These are phyloP conservation scores for Vaccinium myrtillus DNA, from an alignment of 148 eudicot species.

Conservation along the genomic window DNA sequence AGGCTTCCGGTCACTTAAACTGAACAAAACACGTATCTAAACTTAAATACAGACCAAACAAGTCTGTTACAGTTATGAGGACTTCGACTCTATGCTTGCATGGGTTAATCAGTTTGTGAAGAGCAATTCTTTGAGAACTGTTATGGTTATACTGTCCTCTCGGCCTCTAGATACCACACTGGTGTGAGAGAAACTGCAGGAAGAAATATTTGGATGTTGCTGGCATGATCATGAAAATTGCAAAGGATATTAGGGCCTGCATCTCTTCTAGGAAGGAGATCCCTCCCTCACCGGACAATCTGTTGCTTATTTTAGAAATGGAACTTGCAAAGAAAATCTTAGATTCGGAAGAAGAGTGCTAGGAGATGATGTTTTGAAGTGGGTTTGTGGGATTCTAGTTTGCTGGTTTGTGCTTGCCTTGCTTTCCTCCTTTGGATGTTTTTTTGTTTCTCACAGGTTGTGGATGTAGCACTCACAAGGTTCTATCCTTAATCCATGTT, in stretches of 20 bases:
- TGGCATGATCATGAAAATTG: neutral
- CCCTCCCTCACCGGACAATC: neutral
- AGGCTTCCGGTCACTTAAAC: slow-evolving; percentile 96
- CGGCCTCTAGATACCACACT: neutral
- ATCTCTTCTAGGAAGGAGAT: neutral
- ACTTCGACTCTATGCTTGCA: neutral
- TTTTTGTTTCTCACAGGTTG: neutral
- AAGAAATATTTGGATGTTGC: neutral
- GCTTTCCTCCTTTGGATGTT: neutral
- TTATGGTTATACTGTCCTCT: neutral
- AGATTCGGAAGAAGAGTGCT: neutral
- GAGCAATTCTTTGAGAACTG: neutral
- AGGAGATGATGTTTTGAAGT: neutral
- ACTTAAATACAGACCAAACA: neutral
- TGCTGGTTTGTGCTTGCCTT: neutral
- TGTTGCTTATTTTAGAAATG: neutral
- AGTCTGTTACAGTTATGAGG: neutral
- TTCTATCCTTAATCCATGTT: neutral
- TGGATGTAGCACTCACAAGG: neutral
- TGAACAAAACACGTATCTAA: slow-evolving; percentile 25
- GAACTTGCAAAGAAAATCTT: neutral
- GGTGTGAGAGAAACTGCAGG: neutral
- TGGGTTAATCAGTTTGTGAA: neutral
- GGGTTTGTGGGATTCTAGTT: neutral
- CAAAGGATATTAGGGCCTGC: neutral